phyloP scores from a whole-genome alignment of 2,329 filamentous ascomycete genomes.

The Fusarium irregulare region DNA sequence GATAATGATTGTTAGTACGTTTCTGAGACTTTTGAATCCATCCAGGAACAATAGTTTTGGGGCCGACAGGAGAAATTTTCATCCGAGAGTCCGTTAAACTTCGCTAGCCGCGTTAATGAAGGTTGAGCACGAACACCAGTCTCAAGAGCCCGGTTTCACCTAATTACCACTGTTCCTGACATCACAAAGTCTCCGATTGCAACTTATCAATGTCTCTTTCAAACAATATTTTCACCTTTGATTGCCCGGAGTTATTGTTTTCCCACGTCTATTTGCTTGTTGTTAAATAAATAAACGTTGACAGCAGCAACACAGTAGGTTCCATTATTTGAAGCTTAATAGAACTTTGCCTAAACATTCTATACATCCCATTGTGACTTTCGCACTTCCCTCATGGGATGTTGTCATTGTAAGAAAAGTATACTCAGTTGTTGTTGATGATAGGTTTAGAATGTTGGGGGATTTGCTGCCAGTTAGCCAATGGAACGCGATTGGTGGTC shows the following conservation, averaged over 20 bases:
- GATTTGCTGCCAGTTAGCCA: too few species aligned
- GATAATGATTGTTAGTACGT: background rate
- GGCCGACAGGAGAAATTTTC: background rate
- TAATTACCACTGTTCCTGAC: background rate
- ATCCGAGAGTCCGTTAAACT: background rate
- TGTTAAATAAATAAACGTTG: too few species aligned
- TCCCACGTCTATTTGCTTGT: too few species aligned
- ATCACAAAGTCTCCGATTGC: background rate
- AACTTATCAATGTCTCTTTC: background rate
- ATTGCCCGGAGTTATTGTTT: background rate
- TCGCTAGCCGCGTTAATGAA: too few species aligned
- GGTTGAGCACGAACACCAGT: too few species aligned
- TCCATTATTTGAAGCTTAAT: background rate
- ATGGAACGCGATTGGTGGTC: too few species aligned
- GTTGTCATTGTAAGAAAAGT: background rate
- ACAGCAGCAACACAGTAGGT: too few species aligned
- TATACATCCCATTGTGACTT: background rate
- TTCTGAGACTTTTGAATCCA: background rate
- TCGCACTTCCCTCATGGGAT: background rate
- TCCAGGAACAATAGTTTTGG: rapidly evolving
- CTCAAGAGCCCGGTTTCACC: background rate
- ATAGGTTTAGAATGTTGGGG: too few species aligned
- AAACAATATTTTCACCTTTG: background rate
- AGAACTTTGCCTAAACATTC: background rate
- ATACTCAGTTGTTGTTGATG: background rate